phyloP scores from a whole-genome alignment of 768 basidiomycete species.

The Xanthoconium purpureum region DNA sequence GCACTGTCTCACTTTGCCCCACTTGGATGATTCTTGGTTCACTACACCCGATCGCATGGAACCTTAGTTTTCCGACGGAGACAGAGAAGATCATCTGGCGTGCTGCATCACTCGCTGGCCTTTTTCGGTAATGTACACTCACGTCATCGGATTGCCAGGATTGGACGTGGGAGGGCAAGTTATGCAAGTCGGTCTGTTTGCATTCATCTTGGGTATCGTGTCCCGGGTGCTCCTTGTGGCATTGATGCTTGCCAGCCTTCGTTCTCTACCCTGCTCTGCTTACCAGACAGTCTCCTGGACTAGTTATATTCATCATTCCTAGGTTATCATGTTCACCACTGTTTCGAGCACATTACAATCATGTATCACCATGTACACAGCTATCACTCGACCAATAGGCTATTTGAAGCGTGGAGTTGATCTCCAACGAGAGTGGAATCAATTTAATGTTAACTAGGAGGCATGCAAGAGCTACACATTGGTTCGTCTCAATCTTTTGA shows the following conservation, averaged over 20 bases:
- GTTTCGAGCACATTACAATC: no score
- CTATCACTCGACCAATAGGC: no score
- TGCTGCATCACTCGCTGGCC: background rate
- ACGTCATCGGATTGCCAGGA: no score
- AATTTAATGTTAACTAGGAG: no score
- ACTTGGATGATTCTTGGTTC: background rate
- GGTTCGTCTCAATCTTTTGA: no score
- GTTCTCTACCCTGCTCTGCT: background rate
- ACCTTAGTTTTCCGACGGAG: background rate
- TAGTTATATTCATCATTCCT: background rate
- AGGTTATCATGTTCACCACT: background rate
- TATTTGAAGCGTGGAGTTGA: no score
- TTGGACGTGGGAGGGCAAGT: background rate
- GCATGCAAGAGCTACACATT: no score
- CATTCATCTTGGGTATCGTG: background rate
- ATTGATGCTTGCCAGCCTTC: slow-evolving; percentile 3
- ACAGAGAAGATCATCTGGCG: background rate
- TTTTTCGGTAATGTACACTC: background rate
- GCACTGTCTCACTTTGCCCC: background rate
- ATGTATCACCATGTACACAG: no score
- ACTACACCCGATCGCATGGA: background rate
- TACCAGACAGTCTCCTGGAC: background rate
- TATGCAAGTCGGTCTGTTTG: background rate
- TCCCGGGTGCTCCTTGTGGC: background rate
- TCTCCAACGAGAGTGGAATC: no score